Base-by-base conservation (phyloP, 1,284 basidiomycete species). In the Kwoniella shivajii region DNA sequence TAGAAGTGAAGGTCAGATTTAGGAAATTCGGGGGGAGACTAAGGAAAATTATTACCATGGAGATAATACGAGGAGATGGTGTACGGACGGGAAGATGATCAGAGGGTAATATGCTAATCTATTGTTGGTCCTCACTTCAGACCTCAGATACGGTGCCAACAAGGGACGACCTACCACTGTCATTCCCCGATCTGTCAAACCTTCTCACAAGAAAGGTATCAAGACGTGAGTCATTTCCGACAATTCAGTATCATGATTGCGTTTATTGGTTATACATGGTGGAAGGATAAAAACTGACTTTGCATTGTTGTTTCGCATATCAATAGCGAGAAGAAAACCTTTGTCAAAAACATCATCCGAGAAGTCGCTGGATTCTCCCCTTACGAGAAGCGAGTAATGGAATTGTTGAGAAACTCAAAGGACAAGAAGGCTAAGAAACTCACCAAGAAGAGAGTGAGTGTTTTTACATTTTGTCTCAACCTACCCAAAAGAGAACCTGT, bases 371-470 rank as follows among this genome's bases (percentile, higher is more conserved):
- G 96, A 64, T 99, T 98, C 83, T 92, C 94, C 45, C 90, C 96
- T 45, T 99, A 99, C 80, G 96, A 99, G 86, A 86, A 94, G 77
- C 88, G 96, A 68, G 93, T 99, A 59, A 88, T 99, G 90, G 96
- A 99, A 82, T 80, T 99, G 85, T 82, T 99, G 83, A 88, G 95
- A 80, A 99, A 98, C 88, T 96, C 92, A 67, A 98, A 98, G 91
- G 93, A 97, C 80, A 97, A 97, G 86, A 95, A 94, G 83, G 94
- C 94, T 61, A 85, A 91, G 80, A 97, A 96, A 83, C 83, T 96
- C 82, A 94, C 92, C 71, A 97, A 97, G 86, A 95, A 94, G 84
- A 87, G 92, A 84, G 92, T 95, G 76, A 71, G 92, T 78, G 31
- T n/a, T n/a, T n/a, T n/a, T n/a, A n/a, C n/a, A n/a, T n/a, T n/a